Conservation (phyloP, 306 rosid species). For the Vigna nakashimae region DNA sequence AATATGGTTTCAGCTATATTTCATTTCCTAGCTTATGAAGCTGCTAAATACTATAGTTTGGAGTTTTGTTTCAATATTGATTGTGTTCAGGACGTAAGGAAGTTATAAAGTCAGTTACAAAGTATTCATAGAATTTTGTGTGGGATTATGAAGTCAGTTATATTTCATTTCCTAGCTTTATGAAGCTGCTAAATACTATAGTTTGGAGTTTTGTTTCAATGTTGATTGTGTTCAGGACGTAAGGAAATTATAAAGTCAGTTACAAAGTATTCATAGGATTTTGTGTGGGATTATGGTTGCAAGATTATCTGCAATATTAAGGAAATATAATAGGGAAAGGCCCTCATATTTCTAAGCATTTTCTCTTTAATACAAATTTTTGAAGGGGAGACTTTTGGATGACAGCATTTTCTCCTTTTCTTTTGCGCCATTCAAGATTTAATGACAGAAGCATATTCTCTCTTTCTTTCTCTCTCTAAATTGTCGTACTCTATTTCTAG, state of each 20-base stretch:
- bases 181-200: not conserved
- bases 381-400: not conserved
- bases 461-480: not conserved
- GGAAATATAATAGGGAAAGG: not conserved
- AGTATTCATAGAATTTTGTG: not conserved
- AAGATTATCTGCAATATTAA: not conserved
- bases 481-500: not conserved
- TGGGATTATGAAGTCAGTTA: not conserved
- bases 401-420: not conserved
- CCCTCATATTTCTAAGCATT: not conserved
- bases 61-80: not conserved
- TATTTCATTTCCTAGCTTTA: slow-evolving; percentile 1
- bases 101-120: not conserved
- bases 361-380: not conserved
- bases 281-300: not conserved
- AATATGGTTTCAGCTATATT: slow-evolving; percentile 3
- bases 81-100: not conserved
- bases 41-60: not conserved
- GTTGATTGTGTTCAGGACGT: not conserved
- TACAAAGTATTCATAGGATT: not conserved
- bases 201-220: not conserved
- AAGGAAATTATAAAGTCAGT: not conserved
- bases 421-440: not conserved
- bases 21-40: not conserved
- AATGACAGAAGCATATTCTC: not conserved